Evolutionary conservation across 371 early-diverging fungal species (phyloP), one percentile per base, ranked within the genome.

Genomic region (Conidiobolus incongruus): DNA sequence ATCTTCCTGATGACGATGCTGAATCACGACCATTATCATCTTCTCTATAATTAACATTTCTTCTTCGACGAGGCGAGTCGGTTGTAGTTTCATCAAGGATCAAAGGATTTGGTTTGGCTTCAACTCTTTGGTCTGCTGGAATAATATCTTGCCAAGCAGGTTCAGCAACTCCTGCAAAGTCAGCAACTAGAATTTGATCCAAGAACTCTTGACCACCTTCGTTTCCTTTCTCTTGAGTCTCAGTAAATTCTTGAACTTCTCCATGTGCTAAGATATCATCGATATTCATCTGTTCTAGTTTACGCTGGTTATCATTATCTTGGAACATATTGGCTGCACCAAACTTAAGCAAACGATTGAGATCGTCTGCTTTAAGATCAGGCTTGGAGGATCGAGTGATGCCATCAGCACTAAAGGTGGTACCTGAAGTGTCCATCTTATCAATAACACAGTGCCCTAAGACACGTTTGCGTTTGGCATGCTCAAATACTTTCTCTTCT

Each of bases 381-480:
- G 88, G 90, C 47, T 67, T 73, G 45, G 59, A 62, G 8, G 40
- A 38, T 10, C 45, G 30, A 12, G 55, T 23, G 10, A 30, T 20
- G 21, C 54, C 58, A 0, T 72, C 69, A 37, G 67, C 65, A 29
- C 74, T 47, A 5, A 81, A 55, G 15, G 70, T 70, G 38, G 68
- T 61, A 2, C 91, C 92, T 1, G 92, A 86, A 0, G 92, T 92
- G 53, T 95, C 94, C 95, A 97, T 93, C 50, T 87, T 83, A 51
- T 86, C 87, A 60, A 97, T 95, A 52, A 97, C 81, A 52, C 82
- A 85, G 62, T 93, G 90, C 55, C 95, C 98, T 1, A 97, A 65
- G 15, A 97, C 93, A 93, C 92, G 93, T 57, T 97, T 97, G 50
- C 87, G 71, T 56, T 94, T 95, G 29, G 98, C 98, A 10, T 96